phyloP scores from a whole-genome alignment of 306 rosid species.

The Betula pendula region DNA sequence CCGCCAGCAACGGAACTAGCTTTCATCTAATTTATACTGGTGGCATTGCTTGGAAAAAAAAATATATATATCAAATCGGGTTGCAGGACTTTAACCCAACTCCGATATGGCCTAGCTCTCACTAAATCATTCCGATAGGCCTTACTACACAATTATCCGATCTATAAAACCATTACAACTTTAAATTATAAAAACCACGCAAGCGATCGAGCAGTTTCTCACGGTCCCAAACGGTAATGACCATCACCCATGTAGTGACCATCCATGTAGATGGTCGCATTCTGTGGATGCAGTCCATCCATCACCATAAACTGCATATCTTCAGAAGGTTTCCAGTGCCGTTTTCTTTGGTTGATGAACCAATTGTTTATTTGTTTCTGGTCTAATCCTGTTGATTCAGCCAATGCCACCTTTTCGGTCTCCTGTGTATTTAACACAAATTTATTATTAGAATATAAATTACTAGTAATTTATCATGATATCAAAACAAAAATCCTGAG shows the following conservation, averaged over 20 bases:
- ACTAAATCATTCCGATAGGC: not conserved
- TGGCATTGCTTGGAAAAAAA: not conserved
- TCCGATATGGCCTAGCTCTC: slow-evolving; percentile 6
- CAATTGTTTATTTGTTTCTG: slow-evolving; percentile 96
- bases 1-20: not conserved
- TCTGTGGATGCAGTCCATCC: slow-evolving; percentile 89
- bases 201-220: too few relatives aligned
- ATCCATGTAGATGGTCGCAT: slow-evolving; percentile 74
- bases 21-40: slow-evolving; percentile 1
- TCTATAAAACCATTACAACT: not conserved
- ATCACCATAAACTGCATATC: slow-evolving; percentile 98
- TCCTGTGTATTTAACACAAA: slow-evolving; percentile 43
- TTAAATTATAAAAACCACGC: not conserved
- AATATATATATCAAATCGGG: not conserved
- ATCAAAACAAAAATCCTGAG: too few relatives aligned
- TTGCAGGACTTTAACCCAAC: not conserved
- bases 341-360: slow-evolving; percentile 98
- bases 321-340: slow-evolving; percentile 99
- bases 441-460: too few relatives aligned
- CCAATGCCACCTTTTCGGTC: slow-evolving; percentile 94
- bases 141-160: not conserved
- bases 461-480: too few relatives aligned
- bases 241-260: slow-evolving; percentile 70
- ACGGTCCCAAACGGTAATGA: slow-evolving; percentile 90
- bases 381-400: slow-evolving; percentile 94